phyloP scores from a whole-genome alignment of 306 rosid species.

The Mucuna pruriens region DNA sequence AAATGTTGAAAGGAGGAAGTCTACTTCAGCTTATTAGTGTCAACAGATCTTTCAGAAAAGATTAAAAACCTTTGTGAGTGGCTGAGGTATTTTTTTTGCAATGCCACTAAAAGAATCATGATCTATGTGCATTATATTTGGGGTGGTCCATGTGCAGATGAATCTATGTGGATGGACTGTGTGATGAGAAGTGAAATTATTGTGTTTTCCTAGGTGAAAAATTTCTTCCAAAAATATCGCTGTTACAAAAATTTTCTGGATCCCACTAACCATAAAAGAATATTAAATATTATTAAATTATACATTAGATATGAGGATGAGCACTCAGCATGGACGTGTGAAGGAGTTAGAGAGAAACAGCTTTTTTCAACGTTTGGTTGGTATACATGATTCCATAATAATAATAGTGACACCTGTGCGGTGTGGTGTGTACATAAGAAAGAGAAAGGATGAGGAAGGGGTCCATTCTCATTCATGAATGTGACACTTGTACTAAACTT shows the following conservation, averaged over 20 bases:
- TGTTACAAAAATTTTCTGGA: neutral
- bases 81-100: no score
- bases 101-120: no score
- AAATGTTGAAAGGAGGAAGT: no score
- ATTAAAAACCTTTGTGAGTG: no score
- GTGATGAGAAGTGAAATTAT: neutral
- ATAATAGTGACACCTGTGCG: neutral
- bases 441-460: neutral
- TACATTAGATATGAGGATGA: neutral
- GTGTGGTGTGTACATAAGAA: neutral
- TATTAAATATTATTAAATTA: neutral
- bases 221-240: neutral
- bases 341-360: neutral
- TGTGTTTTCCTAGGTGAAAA: neutral
- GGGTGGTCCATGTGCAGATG: neutral
- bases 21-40: no score
- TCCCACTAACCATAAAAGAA: neutral
- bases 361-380: neutral
- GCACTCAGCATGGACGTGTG: neutral
- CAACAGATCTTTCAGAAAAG: no score
- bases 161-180: neutral
- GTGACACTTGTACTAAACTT: neutral
- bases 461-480: neutral
- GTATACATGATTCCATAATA: neutral
- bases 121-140: neutral